A percentile compares a stretch with the other conserved stretches of the same genome.
These are phyloP conservation scores for Saccharomycopsis fodiens DNA, from an alignment of 805 yeast species.

Conservation along the genomic window DNA sequence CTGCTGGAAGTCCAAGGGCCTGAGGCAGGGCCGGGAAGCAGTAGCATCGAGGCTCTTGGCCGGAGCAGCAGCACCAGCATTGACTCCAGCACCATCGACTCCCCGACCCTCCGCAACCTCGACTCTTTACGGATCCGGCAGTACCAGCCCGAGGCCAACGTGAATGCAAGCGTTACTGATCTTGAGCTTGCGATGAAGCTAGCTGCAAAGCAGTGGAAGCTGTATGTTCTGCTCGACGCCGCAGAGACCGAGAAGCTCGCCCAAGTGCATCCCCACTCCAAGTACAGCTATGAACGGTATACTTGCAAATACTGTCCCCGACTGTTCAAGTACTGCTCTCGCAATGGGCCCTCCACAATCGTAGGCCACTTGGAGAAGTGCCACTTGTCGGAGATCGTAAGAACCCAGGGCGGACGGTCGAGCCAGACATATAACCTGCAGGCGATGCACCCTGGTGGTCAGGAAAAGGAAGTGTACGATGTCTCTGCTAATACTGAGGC, in stretches of 20 bases:
- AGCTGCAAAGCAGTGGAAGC: constrained; percentile 18
- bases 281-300: constrained; percentile 1
- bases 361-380: constrained; percentile 19
- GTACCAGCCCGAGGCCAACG: neutral
- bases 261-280: neutral
- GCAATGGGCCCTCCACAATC: constrained; percentile 19
- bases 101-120: neutral
- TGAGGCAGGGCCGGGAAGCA: neutral
- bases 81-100: neutral
- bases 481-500: constrained; percentile 7
- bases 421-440: neutral
- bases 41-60: neutral
- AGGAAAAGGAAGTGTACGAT: constrained; percentile 7
- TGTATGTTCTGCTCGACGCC: constrained; percentile 8
- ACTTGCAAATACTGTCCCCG: constrained; percentile 17
- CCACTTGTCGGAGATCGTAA: constrained; percentile 13
- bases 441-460: neutral
- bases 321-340: constrained; percentile 16
- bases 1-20: neutral
- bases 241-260: constrained; percentile 3
- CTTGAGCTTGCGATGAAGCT: constrained; percentile 12
- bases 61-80: too few relatives aligned
- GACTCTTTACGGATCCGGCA: neutral
- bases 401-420: neutral
- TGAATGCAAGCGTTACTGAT: constrained; percentile 3